Percentiles rank a stretch among this genome's conserved stretches.
These are phyloP conservation scores for Syncephalastrum monosporum DNA, from an alignment of 371 early-diverging fungal species.

Conservation along the genomic window DNA sequence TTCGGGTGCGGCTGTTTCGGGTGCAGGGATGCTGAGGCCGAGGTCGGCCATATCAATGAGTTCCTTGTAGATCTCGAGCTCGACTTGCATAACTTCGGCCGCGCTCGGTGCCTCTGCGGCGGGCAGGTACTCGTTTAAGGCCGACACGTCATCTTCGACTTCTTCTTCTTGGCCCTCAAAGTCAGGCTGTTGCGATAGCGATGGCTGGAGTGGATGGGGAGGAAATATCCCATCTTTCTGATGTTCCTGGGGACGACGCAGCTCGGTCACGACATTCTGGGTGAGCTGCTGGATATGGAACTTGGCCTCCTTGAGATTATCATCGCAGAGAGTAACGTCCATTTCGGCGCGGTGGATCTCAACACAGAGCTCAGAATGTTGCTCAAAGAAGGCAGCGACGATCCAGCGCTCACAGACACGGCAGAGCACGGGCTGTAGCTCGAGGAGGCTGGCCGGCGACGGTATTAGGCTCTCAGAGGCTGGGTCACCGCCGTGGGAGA, in stretches of 20 bases:
- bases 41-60: conserved; percentile 30
- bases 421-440: conserved; percentile 60
- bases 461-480: conserved; percentile 9
- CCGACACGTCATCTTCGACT: conserved; percentile 10
- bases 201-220: neutral
- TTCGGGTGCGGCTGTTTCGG: conserved; percentile 24
- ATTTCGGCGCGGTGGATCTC: conserved; percentile 79
- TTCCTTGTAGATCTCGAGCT: conserved; percentile 25
- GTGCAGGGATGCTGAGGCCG: conserved; percentile 44
- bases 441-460: conserved; percentile 16
- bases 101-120: conserved; percentile 11
- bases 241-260: neutral
- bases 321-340: conserved; percentile 71
- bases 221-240: neutral
- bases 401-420: conserved; percentile 80
- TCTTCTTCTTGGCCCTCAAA: conserved; percentile 5
- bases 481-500: conserved; percentile 26
- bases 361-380: conserved; percentile 73
- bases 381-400: conserved; percentile 73
- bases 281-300: conserved; percentile 50
- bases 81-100: conserved; percentile 14
- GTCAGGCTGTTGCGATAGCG: neutral
- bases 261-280: neutral
- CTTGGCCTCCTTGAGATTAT: conserved; percentile 66
- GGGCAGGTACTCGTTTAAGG: neutral